These are phyloP conservation scores for Pichia rugopelliculosa DNA, from an alignment of 805 yeast species.

Conservation along the genomic window DNA sequence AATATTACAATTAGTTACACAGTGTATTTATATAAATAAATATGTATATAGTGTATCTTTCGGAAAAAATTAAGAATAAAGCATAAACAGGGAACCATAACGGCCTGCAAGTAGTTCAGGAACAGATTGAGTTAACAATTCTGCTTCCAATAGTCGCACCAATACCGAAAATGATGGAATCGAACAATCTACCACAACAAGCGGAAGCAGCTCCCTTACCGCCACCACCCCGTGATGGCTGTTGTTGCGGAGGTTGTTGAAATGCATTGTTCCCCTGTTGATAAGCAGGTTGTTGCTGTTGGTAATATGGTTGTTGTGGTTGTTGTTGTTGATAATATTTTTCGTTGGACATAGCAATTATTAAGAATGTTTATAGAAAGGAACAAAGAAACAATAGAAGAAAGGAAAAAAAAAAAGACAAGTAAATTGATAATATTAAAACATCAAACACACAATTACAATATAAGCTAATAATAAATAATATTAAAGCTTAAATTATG, in stretches of 20 bases:
- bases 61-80: too few species aligned
- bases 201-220: conserved; percentile 23
- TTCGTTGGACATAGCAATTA: background rate
- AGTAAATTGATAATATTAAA: too few species aligned
- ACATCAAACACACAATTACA: too few species aligned
- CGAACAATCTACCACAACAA: conserved; percentile 75
- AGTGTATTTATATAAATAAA: background rate
- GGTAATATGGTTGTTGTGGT: conserved; percentile 1
- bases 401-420: too few species aligned
- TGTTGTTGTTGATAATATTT: conserved; percentile 1
- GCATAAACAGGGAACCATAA: too few species aligned
- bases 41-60: too few species aligned
- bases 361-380: background rate
- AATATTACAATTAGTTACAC: background rate
- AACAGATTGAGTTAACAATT: conserved; percentile 63
- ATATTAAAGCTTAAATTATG: too few species aligned
- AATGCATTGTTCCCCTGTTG: too few species aligned
- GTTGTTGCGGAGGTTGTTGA: conserved; percentile 9
- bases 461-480: too few species aligned
- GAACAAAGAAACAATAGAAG: background rate
- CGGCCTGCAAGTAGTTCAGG: too few species aligned
- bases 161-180: conserved; percentile 93
- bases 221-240: conserved; percentile 18
- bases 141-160: conserved; percentile 92
- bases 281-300: conserved; percentile 7